Evolutionary conservation across 2,329 filamentous ascomycete genomes (phyloP), one percentile per base, ranked within the genome.

Genomic region (Fusarium graminum): DNA sequence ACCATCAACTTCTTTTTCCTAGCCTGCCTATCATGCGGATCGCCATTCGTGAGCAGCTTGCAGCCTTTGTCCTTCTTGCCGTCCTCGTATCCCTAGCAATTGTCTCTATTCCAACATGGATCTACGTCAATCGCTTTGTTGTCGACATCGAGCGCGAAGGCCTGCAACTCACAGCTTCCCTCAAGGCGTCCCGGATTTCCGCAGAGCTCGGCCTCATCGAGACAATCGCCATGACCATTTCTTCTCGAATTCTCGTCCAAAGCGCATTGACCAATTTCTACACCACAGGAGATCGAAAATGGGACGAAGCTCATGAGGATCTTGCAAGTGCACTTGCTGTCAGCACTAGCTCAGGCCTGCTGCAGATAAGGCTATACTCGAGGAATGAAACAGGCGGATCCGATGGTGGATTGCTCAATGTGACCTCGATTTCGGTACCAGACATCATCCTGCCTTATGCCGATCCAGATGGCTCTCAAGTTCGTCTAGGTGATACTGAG

Each of bases 11-110:
- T 56, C 55, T 63, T 58, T 59, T 45, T 64, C 62, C 49, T 72
- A 74, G 62, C 63, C 69, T 70, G 67, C 67, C 72, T 63, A 76
- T 55, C 59, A 94, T 97, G 92, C 88, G 93, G 77, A 88, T 97
- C 76, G 90, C 91, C 58, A 97, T 97, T 74, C 87, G 93, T 70
- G 90, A 94, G 80, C 94, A 97, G 85, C 85, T 97, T 72, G 92
- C 88, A 69, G 84, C 89, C 77, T 84, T 97, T 67, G 92, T 97
- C 73, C 82, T 95, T 67, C 75, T 92, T 60, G 88, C 91, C 60
- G 89, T 92, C 46, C 85, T 96, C 57, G 80, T 91, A 57, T 89
- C 90, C 52, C 85, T 97, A 63, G 88, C 90, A 54, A 88, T 97
- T 63, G 85, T 97, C 63, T 88, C 92, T 16, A 86, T 97, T 65